Base-by-base conservation (phyloP, 257 asterid species). In the Gentiana straminea region DNA sequence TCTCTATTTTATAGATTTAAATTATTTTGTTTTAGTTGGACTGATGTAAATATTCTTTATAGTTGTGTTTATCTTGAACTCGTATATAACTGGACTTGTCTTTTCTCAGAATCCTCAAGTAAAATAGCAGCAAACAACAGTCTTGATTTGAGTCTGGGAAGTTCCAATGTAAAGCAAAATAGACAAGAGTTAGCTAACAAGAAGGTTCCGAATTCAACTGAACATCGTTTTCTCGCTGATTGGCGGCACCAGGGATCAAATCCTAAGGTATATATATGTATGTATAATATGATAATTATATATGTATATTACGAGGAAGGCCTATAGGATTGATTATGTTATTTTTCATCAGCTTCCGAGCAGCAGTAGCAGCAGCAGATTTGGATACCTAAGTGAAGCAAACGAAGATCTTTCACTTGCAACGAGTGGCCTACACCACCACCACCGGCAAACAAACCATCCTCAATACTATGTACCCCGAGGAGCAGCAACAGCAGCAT, bases 111-210 rank as follows among this genome's bases (percentile, higher is more conserved):
- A 51, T 47, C 71, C 33, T 67, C 71, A 7, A 62, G 52, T 9
- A 60, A 55, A 35, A 56, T 24, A 24, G 45, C 72, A 24, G 61
- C 71, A 7, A 86, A 70, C 57, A 81, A 76, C 65, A 73, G 68
- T 66, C 84, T 86, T n/a, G 96, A 86, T 54, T 72, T 84, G 53
- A 79, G 96, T 69, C 64, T 84, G 69, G 96, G 94, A n/a, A 77
- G 58, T 52, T 81, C 88, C 2, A 64, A 63, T 54, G 49, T 59
- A 33, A 10, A 44, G 1, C 74, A 64, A 36, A 39, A 64, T 5
- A 53, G 60, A 58, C 53, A 7, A 1, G 46, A 41, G 9, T 10
- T 41, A n/a, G 73, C 63, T 64, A 75, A 77, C 51, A 50, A 77
- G 49, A 73, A 73, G 1, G 77, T 72, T 12, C 72, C 72, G 60